Evolutionary conservation across 305 asterid genomes (phyloP).

Genomic region (Fraxinus nigra): DNA sequence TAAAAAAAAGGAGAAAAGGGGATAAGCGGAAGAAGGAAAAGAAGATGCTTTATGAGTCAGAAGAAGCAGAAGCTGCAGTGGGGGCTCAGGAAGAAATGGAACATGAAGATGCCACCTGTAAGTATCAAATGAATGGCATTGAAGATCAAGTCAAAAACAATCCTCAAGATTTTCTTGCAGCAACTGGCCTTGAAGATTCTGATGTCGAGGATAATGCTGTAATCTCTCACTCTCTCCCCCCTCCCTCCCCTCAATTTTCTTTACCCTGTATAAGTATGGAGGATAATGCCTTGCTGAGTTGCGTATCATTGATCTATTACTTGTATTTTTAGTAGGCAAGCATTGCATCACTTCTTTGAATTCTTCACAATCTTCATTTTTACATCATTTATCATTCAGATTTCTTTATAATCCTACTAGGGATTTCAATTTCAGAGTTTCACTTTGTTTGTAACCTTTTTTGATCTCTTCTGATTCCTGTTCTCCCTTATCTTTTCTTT

Average conservation of each 20-base stretch:
- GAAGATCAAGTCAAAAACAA: conserved; percentile 53
- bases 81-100: conserved; percentile 70
- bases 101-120: conserved; percentile 37
- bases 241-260: conserved; percentile 11
- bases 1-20: conserved; percentile 67
- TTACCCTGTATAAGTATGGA: background rate
- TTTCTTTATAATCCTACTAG: background rate
- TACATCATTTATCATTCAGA: background rate
- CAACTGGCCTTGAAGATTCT: conserved; percentile 95
- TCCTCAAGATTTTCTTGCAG: conserved; percentile 78
- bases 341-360: too few species aligned
- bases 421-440: background rate
- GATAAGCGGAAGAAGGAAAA: conserved; percentile 79
- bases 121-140: conserved; percentile 7
- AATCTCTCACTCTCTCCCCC: conserved; percentile 43
- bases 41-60: conserved; percentile 65
- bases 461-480: conserved; percentile 1
- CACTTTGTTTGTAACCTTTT: background rate
- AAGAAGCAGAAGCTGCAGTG: conserved; percentile 66
- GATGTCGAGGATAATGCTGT: conserved; percentile 78
- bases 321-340: too few species aligned
- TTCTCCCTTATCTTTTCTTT: conserved; percentile 15
- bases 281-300: background rate
- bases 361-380: background rate
- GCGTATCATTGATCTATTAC: background rate